phyloP scores from a whole-genome alignment of 345 rosid species.

The Corymbia maculata region DNA sequence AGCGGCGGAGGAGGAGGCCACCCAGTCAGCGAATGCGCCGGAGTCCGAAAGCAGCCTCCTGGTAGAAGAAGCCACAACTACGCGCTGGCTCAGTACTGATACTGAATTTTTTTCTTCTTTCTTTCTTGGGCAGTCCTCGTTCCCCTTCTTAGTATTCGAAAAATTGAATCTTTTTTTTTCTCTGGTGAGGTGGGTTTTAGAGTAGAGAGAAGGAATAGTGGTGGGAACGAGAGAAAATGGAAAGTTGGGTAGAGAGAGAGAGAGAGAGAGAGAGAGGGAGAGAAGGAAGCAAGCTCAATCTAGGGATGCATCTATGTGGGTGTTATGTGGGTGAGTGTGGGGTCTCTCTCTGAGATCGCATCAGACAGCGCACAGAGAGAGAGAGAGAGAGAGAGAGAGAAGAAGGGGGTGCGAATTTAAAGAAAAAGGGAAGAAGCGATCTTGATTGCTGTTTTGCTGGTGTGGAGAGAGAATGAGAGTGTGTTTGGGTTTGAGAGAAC shows the following conservation, averaged over 20 bases:
- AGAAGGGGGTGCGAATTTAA: neutral
- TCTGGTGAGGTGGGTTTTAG: neutral
- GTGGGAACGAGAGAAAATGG: neutral
- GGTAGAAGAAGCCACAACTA: conserved; percentile 97
- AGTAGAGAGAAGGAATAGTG: neutral
- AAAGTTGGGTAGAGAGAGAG: neutral
- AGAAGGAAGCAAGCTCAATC: neutral
- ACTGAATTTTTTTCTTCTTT: neutral
- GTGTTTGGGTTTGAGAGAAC: neutral
- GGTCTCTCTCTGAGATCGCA: conserved; percentile 7
- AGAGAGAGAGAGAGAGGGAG: neutral
- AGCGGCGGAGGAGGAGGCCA: conserved; percentile 47
- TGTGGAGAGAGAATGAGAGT: neutral
- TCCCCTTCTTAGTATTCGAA: neutral
- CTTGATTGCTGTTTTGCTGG: neutral
- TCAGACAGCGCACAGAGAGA: conserved; percentile 16
- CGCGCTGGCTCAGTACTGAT: neutral
- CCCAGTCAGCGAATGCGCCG: conserved; percentile 95
- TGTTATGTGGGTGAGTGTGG: conserved; percentile 12
- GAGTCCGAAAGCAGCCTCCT: conserved; percentile 81
- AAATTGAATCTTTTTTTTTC: neutral
- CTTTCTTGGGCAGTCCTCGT: neutral
- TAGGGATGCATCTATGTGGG: conserved; percentile 19
- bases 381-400: conserved; percentile 1
- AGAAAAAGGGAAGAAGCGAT: neutral